Base-by-base conservation (phyloP, 306 rosid species). In the Dryas drummondii region DNA sequence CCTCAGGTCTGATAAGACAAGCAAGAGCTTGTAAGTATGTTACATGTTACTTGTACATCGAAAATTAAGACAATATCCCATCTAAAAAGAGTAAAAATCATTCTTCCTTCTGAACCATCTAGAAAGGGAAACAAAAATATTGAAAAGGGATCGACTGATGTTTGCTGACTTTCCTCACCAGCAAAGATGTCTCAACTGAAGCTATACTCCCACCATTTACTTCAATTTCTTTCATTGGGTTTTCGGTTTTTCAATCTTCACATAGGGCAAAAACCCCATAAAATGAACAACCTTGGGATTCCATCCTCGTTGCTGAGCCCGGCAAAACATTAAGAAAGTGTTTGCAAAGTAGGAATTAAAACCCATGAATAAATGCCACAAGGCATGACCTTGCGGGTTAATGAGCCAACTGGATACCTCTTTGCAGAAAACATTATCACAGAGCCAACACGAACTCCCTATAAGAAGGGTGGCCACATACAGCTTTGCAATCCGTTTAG, bases 291-390 rank as follows among this genome's bases (percentile, higher is more conserved):
- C 55, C 81, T 83, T 84, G 0, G 98, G 96, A 51, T 86, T 76
- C 92, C 91, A 90, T 2, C 82, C 91, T 63, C 88, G 86, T 76
- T 93, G 98, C 65, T 93, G 84, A 78, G 98, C 96, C 54, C 96
- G 92, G 75, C 98, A 93, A 78, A 88, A 93, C 98, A 93, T 93
- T 83, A 93, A 71, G 89, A 93, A 90, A 15, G 96, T 87, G 88
- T 93, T 88, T 46, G 96, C 98, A 53, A 81, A 84, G 83, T 90
- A 88, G 70, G 89, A 76, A 57, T 81, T 90, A 71, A 90, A 76
- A 58, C 94, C 96, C 94, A 90, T 87, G 84, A 90, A 88, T 77
- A 87, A 48, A 77, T 93, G 98, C 94, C 98, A 93, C 73, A 86
- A 59, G 68, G 98, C 98, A 84, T 93, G 98, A 11, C 96, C 96